Evolutionary conservation across 768 basidiomycete genomes (phyloP).

Genomic region (Tulasnella calospora): DNA sequence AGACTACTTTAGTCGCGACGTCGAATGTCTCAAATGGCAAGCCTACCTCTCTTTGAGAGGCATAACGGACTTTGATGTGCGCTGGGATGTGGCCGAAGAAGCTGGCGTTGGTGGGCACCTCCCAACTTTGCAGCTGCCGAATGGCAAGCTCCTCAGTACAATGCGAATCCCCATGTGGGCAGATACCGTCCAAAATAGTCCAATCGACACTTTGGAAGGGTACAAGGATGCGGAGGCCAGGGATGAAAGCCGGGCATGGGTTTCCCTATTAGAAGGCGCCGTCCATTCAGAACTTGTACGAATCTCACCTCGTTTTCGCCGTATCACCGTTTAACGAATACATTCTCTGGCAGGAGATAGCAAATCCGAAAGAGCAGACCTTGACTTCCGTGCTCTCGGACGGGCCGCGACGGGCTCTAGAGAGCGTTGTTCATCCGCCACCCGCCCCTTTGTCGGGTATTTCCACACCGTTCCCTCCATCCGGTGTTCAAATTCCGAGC

Average conservation of each 20-base stretch:
- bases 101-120: conserved; percentile 65
- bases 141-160: conserved; percentile 55
- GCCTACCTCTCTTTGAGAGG: conserved; percentile 71
- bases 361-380: conserved; percentile 34
- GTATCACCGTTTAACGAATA: conserved; percentile 36
- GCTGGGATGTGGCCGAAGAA: conserved; percentile 64
- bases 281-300: conserved; percentile 72
- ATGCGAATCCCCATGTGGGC: conserved; percentile 71
- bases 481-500: conserved; percentile 53
- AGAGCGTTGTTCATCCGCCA: conserved; percentile 56
- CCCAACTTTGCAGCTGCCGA: conserved; percentile 63
- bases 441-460: conserved; percentile 69
- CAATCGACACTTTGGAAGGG: conserved; percentile 49
- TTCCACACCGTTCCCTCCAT: conserved; percentile 55
- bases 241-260: conserved; percentile 79
- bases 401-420: conserved; percentile 35
- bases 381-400: not conserved
- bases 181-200: conserved; percentile 38
- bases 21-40: conserved; percentile 89
- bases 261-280: conserved; percentile 66
- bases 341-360: conserved; percentile 43
- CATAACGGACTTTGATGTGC: conserved; percentile 42
- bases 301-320: conserved; percentile 24
- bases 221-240: conserved; percentile 55
- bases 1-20: conserved; percentile 58